Evolutionary conservation across 192 early-diverging fungal species (phyloP).

Genomic region (Linnemannia exigua): DNA sequence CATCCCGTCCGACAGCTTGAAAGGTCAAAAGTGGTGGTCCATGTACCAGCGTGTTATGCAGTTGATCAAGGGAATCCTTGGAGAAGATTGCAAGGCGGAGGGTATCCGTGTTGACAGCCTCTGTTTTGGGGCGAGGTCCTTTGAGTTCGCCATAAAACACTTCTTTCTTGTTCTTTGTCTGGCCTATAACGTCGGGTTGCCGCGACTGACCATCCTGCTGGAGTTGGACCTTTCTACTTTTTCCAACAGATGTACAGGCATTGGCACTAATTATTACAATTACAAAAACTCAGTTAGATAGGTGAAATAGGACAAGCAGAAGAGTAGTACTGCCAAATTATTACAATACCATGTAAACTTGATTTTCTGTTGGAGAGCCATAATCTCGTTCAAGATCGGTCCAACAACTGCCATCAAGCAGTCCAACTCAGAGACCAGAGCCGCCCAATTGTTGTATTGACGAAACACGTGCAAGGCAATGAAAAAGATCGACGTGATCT

Average conservation of each 20-base stretch:
- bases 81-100: conserved; percentile 27
- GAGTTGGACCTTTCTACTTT: conserved; percentile 16
- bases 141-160: conserved; percentile 41
- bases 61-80: conserved; percentile 25
- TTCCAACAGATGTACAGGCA: conserved; percentile 13
- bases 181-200: conserved; percentile 18
- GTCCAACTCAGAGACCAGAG: conserved; percentile 22
- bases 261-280: conserved; percentile 15
- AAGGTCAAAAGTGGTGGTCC: conserved; percentile 25
- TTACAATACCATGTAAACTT: conserved; percentile 26
- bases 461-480: conserved; percentile 36
- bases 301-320: too few species aligned
- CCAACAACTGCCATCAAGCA: conserved; percentile 30
- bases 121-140: conserved; percentile 17
- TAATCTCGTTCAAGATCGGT: conserved; percentile 36
- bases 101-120: conserved; percentile 26
- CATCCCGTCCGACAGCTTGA: conserved; percentile 22
- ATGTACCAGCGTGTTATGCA: conserved; percentile 16
- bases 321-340: too few species aligned
- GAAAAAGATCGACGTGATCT: conserved; percentile 22
- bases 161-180: background rate
- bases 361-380: conserved; percentile 29
- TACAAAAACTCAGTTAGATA: too few species aligned
- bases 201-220: conserved; percentile 32
- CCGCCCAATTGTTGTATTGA: conserved; percentile 20